phyloP scores from a whole-genome alignment of 2,329 filamentous ascomycete genomes.

The Alternaria sp. region DNA sequence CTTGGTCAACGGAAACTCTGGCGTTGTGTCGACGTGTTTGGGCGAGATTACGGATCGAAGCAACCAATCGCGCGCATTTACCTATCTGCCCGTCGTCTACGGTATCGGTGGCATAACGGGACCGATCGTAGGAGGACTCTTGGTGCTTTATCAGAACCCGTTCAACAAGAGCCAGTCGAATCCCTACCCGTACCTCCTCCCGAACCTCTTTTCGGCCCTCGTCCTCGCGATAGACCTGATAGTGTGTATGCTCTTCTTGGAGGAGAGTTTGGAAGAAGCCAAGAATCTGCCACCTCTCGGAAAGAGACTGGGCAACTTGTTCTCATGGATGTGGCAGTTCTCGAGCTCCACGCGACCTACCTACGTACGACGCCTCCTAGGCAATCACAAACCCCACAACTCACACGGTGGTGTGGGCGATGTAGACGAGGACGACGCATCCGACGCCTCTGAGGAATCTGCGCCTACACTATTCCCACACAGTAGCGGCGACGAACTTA shows the following conservation, averaged over 20 bases:
- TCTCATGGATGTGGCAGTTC: conserved; percentile 74
- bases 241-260: conserved; percentile 78
- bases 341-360: conserved; percentile 64
- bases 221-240: conserved; percentile 76
- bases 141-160: conserved; percentile 70
- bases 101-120: conserved; percentile 92
- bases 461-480: conserved; percentile 52
- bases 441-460: conserved; percentile 38
- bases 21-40: conserved; percentile 88
- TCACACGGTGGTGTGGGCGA: conserved; percentile 46
- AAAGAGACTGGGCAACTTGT: conserved; percentile 64
- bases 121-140: conserved; percentile 84
- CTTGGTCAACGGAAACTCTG: conserved; percentile 91
- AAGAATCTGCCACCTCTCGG: conserved; percentile 66
- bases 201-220: conserved; percentile 78
- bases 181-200: conserved; percentile 80
- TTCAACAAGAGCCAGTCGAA: conserved; percentile 59
- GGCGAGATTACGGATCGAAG: conserved; percentile 94
- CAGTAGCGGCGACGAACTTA: conserved; percentile 51
- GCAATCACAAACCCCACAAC: conserved; percentile 30
- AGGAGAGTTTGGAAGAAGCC: conserved; percentile 80
- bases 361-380: conserved; percentile 57
- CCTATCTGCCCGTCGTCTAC: conserved; percentile 95
- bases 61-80: conserved; percentile 93
- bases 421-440: conserved; percentile 54